Evolutionary conservation across 129 eudicot species (phyloP), one percentile per base, ranked within the genome.

Genomic region (Oenanthe sinensis): DNA sequence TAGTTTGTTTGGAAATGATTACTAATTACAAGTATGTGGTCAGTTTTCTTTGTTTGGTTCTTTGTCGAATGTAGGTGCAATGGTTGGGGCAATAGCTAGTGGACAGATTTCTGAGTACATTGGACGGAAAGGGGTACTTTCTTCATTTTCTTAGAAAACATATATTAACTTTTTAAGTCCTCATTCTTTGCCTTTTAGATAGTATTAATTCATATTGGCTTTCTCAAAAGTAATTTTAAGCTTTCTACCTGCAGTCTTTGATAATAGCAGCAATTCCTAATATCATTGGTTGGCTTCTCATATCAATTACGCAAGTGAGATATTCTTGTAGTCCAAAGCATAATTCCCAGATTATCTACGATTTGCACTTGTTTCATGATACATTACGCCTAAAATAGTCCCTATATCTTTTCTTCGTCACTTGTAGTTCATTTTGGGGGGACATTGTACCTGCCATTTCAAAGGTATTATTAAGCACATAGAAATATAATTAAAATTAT

Each of bases 31-130:
- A 4, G 55, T 30, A 16, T 82, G 36, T 63, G 37, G 42, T 20
- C 89, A 88, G 89, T 88, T 83, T 71, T 88, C 92, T 15, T 65
- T 83, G 78, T 88, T 88, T 77, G 92, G 92, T 76, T 88, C 92
- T 39, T 78, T 88, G 72, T 83, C 87, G 1, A 88, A 88, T 71
- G 92, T 84, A 78, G 92, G 92, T 77, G 89, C 92, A 15, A 88
- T 88, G 92, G 92, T 88, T 77, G 92, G 92, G 42, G 92, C 92
- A 77, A 88, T 88, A 69, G 84, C 89, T 19, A 88, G 92, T 36
- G 92, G 92, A 75, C 92, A 88, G 77, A 88, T 88, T 79, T 81
- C 92, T n/a, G 89, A 88, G 79, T 88, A 86, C 77, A 83, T 88
- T 19, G 89, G 89, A 2, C 78, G 92, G 52, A 88, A 88, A 77